A percentile compares a stretch with the other conserved stretches of the same genome.
These are phyloP conservation scores for Zizania latifolia DNA, from an alignment of 176 grass and related monocot species.

Conservation along the genomic window DNA sequence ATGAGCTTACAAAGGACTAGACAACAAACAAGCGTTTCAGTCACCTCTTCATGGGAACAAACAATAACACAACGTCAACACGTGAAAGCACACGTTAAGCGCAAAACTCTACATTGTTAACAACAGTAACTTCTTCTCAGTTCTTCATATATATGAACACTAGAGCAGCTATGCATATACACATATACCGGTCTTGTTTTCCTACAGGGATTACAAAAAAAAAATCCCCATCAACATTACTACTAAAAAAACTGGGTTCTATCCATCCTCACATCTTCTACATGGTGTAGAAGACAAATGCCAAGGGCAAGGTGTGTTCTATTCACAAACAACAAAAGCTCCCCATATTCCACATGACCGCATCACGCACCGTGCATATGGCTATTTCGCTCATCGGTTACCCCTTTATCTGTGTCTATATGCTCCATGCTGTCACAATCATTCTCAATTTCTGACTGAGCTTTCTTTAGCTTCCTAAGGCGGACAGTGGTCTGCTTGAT, in stretches of 20 bases:
- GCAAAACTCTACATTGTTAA: neutral
- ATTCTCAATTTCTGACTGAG: constrained; percentile 10
- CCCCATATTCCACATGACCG: neutral
- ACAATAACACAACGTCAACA: neutral
- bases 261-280: constrained; percentile 21
- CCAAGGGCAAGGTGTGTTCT: neutral
- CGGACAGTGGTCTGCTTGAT: constrained; percentile 37
- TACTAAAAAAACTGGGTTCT: neutral
- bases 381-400: neutral
- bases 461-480: constrained; percentile 46
- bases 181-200: constrained; percentile 7
- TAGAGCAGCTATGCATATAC: neutral
- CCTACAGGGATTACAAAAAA: constrained; percentile 26
- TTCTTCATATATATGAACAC: neutral
- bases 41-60: neutral
- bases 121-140: neutral
- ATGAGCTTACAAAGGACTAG: neutral
- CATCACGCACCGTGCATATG: neutral
- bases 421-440: neutral
- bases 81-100: too few relatives aligned
- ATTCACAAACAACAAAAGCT: constrained; percentile 30
- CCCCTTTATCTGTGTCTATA: neutral
- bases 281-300: constrained; percentile 8
- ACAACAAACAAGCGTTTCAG: neutral
- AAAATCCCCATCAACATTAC: constrained; percentile 14